These are phyloP conservation scores for Endocladia muricata DNA, from an alignment of 31 red algal species.

Conservation along the genomic window DNA sequence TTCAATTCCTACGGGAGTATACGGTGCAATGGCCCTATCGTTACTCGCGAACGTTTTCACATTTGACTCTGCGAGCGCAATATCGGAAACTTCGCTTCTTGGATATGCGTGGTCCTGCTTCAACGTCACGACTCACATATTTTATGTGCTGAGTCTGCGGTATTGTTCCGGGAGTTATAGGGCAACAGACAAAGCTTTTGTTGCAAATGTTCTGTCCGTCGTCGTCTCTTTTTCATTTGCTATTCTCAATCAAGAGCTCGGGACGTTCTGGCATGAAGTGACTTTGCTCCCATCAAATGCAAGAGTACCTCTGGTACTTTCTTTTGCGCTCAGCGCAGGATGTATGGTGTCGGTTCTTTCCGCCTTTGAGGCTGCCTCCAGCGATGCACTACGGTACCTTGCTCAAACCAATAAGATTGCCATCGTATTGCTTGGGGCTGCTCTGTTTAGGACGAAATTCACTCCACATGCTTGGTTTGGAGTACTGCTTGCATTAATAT, in stretches of 20 bases:
- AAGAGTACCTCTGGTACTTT: constrained; percentile 39
- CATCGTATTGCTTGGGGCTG: constrained; percentile 48
- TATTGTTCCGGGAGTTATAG: constrained; percentile 57
- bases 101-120: constrained; percentile 63
- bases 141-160: constrained; percentile 56
- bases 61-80: constrained; percentile 65
- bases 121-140: constrained; percentile 59
- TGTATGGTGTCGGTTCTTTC: constrained; percentile 65
- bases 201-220: constrained; percentile 56
- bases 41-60: constrained; percentile 67
- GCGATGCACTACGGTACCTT: constrained; percentile 58
- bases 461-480: constrained; percentile 73
- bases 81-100: constrained; percentile 50
- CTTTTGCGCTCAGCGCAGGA: constrained; percentile 59
- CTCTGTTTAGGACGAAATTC: constrained; percentile 60
- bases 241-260: constrained; percentile 45
- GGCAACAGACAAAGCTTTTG: constrained; percentile 67
- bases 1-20: constrained; percentile 62
- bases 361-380: constrained; percentile 64
- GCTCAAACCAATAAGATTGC: constrained; percentile 64
- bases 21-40: constrained; percentile 45
- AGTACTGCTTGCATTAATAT: constrained; percentile 41
- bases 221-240: constrained; percentile 46
- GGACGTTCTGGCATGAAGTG: constrained; percentile 41
- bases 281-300: constrained; percentile 18